Evolutionary conservation across 805 yeast genomes (phyloP).

Genomic region (Saccharomyces mikatae): DNA sequence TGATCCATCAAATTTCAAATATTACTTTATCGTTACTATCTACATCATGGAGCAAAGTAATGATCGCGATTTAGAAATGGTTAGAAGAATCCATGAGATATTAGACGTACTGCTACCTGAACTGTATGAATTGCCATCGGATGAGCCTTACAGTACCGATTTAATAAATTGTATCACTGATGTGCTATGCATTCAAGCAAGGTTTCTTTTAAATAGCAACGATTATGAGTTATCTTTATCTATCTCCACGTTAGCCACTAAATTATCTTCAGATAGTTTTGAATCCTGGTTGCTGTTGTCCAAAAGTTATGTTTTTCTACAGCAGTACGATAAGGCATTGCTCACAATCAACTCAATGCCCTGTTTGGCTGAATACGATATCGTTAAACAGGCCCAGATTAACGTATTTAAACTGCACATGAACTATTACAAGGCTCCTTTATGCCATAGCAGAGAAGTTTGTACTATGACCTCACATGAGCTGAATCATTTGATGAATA

Average conservation of each 20-base stretch:
- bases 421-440: constrained; percentile 24
- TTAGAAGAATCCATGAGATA: constrained; percentile 14
- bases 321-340: constrained; percentile 20
- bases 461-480: constrained; percentile 20
- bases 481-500: constrained; percentile 16
- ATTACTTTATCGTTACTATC: constrained; percentile 20
- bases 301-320: constrained; percentile 17
- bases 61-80: constrained; percentile 18
- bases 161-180: constrained; percentile 22
- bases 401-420: constrained; percentile 6
- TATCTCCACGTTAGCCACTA: constrained; percentile 19
- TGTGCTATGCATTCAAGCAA: constrained; percentile 22
- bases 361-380: constrained; percentile 19
- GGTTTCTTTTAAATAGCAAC: constrained; percentile 18
- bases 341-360: constrained; percentile 29
- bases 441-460: constrained; percentile 9
- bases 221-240: constrained; percentile 23
- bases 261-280: constrained; percentile 26
- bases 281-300: constrained; percentile 27
- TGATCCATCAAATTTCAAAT: constrained; percentile 16
- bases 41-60: constrained; percentile 19
- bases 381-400: constrained; percentile 14
- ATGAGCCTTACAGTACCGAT: constrained; percentile 15
- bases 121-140: constrained; percentile 12
- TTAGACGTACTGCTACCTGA: constrained; percentile 14